Evolutionary conservation across 208 protist genomes (phyloP), one percentile per base, ranked within the genome.

Genomic region (Trypanosoma conorhini): DNA sequence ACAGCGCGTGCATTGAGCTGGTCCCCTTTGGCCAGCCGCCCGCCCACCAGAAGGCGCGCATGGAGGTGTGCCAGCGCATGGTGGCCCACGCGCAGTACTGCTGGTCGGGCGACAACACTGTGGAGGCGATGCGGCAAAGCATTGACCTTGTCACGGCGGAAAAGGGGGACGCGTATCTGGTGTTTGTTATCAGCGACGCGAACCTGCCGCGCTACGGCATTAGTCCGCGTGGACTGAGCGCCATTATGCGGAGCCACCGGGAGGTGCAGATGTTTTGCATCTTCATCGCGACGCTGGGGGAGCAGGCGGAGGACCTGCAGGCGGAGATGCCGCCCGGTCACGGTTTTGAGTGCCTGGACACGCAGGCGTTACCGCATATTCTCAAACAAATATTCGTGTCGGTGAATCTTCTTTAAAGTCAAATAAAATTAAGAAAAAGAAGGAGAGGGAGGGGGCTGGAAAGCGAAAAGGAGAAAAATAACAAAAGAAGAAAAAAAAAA

Each of bases 201-300:
- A 98, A 98, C 68, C 77, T 98, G 46, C 79, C 80, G 19, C 87
- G 87, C 22, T 98, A 98, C 78, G 95, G 94, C 65, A 98, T 98
- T 61, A 72, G 68, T 0, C 81, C 88, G 21, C 65, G 78, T n/a
- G 83, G 93, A 70, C 66, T 97, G 67, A 58, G 85, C 28, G 52
- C 62, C 40, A 91, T 96, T 63, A 93, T 97, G 50, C 64, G 67
- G 35, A 88, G 83, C 46, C 65, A 85, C 62, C 83, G 67, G 26
- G 87, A 93, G 67, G 92, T 97, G 60, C 87, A 96, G 67, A 92
- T 94, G 76, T 95, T 88, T 70, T 93, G 87, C 78, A 91, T 98
- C 51, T 97, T 98, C 51, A 96, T 98, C 66, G 94, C 92, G 19
- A 92, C 90, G 5, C 77, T 97, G 22, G 86, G 84, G 2, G 82